These are phyloP conservation scores for Puccinia triticina DNA, from an alignment of 1,284 basidiomycete species.

Conservation along the genomic window DNA sequence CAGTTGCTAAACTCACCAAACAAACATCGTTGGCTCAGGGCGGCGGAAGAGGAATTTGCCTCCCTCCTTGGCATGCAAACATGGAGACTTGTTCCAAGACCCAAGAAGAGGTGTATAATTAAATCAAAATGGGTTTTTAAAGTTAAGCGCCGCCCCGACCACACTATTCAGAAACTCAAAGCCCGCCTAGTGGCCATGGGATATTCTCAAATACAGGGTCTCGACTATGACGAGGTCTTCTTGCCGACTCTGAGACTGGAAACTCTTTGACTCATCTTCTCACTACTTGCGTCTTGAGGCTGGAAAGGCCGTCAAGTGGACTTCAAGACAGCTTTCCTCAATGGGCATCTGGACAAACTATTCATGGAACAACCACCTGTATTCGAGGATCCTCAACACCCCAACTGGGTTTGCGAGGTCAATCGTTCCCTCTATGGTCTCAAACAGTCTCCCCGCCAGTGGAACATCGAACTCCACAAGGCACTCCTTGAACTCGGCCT, in stretches of 20 bases:
- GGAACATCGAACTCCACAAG: constrained; percentile 8
- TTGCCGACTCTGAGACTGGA: neutral
- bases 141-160: neutral
- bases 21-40: too few species aligned
- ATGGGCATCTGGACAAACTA: too few species aligned
- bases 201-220: neutral
- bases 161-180: constrained; percentile 3
- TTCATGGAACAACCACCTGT: too few species aligned
- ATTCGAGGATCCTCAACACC: too few species aligned
- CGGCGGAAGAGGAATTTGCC: too few species aligned
- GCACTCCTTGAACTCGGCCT: neutral
- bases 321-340: too few species aligned
- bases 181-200: too few species aligned
- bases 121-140: neutral
- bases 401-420: neutral
- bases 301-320: too few species aligned
- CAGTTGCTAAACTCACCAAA: too few species aligned
- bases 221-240: constrained; percentile 3
- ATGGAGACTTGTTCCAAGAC: too few species aligned
- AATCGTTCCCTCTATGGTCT: neutral
- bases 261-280: neutral
- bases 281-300: neutral
- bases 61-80: too few species aligned
- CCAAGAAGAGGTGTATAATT: too few species aligned
- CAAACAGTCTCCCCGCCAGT: neutral